Evolutionary conservation across 371 early-diverging fungal genomes (phyloP).

Genomic region (Circinella minor): DNA sequence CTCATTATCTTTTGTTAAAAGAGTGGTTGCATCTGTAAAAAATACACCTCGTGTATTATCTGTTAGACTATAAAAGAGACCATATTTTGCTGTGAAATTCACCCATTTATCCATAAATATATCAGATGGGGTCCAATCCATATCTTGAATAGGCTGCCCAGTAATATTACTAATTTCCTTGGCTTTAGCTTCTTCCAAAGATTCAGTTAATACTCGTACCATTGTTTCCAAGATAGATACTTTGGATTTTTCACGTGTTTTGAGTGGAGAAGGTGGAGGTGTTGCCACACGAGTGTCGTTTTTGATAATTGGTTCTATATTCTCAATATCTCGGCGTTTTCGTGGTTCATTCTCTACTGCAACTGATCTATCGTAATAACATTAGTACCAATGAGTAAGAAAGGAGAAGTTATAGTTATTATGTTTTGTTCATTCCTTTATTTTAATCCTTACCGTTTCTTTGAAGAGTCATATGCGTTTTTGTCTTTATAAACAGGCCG

Average conservation of each 20-base stretch:
- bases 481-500: neutral
- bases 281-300: neutral
- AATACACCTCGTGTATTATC: slow-evolving; percentile 82
- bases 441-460: neutral
- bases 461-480: neutral
- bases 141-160: neutral
- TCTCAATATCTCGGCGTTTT: slow-evolving; percentile 13
- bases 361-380: slow-evolving; percentile 4
- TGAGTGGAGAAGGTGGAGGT: neutral
- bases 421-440: neutral
- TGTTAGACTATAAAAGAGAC: slow-evolving; percentile 84
- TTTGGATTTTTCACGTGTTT: neutral
- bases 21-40: slow-evolving; percentile 84
- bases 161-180: neutral
- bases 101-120: slow-evolving; percentile 83
- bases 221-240: slow-evolving; percentile 17
- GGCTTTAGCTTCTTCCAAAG: slow-evolving; percentile 11
- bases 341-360: slow-evolving; percentile 10
- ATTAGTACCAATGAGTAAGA: neutral
- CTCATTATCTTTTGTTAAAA: slow-evolving; percentile 61
- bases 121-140: slow-evolving; percentile 17
- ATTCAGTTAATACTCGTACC: slow-evolving; percentile 1
- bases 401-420: neutral
- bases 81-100: slow-evolving; percentile 79
- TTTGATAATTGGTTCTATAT: neutral